Evolutionary conservation across 441 rosid species (phyloP).

Genomic region (Pelargonium cotyledonis): DNA sequence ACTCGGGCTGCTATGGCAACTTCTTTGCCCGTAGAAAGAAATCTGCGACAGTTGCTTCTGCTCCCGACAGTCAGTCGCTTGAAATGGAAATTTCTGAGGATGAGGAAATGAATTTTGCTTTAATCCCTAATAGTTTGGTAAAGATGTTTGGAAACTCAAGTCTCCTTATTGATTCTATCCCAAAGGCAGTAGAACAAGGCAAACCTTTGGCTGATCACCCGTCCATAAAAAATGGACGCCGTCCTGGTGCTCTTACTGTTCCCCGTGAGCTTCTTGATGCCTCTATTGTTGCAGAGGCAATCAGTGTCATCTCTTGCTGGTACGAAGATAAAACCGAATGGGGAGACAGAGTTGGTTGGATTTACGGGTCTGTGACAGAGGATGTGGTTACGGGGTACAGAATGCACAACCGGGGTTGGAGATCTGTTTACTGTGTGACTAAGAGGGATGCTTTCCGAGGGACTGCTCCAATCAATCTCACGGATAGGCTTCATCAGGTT

Average conservation of each 20-base stretch:
- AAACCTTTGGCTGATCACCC: constrained; percentile 56
- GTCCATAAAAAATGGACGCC: constrained; percentile 59
- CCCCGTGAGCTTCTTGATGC: constrained; percentile 75
- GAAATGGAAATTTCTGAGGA: constrained; percentile 15
- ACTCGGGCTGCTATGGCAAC: constrained; percentile 59
- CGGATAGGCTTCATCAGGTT: constrained; percentile 72
- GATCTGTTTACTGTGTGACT: constrained; percentile 57
- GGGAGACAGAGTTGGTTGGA: constrained; percentile 72
- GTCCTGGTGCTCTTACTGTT: constrained; percentile 65
- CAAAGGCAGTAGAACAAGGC: constrained; percentile 71
- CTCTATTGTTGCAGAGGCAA: constrained; percentile 75
- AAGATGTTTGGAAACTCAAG: constrained; percentile 53
- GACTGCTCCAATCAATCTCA: constrained; percentile 61
- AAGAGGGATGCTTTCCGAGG: constrained; percentile 66
- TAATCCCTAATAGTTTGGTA: constrained; percentile 44
- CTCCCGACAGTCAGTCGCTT: constrained; percentile 25
- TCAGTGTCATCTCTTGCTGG: constrained; percentile 74
- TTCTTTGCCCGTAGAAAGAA: constrained; percentile 46
- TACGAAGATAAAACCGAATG: constrained; percentile 74
- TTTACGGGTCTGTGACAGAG: constrained; percentile 65
- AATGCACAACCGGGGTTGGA: constrained; percentile 78
- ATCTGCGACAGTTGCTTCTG: constrained; percentile 27
- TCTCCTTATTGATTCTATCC: constrained; percentile 60
- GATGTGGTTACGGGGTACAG: constrained; percentile 71
- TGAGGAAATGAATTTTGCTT: constrained; percentile 55